Conservation (phyloP, 345 rosid genomes). For the Syzygium aromaticum region DNA sequence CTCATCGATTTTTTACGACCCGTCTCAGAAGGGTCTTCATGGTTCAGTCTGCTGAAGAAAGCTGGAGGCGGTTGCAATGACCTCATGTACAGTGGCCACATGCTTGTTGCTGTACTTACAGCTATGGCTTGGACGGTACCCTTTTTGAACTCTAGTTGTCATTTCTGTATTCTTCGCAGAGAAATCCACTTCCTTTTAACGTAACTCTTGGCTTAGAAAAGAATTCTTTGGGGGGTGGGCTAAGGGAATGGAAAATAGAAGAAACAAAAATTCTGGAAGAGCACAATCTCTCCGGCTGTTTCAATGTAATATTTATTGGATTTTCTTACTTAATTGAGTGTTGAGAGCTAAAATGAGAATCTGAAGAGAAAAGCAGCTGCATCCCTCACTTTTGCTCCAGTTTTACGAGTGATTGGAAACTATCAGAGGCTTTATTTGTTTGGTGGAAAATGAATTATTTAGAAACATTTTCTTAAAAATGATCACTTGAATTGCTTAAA, state of each 20-base stretch:
- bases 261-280: neutral
- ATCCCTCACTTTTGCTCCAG: neutral
- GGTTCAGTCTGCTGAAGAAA: conserved; percentile 68
- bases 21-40: conserved; percentile 54
- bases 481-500: neutral
- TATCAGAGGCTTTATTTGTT: neutral
- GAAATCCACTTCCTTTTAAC: neutral
- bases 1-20: conserved; percentile 81
- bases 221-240: neutral
- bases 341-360: neutral
- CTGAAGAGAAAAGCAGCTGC: neutral
- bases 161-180: neutral
- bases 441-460: neutral
- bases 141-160: neutral
- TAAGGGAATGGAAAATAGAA: neutral
- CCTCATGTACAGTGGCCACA: conserved; percentile 90
- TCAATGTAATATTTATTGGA: neutral
- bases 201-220: neutral
- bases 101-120: conserved; percentile 88
- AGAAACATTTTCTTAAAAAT: neutral
- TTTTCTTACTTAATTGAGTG: neutral
- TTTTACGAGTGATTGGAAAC: neutral
- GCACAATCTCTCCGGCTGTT: neutral
- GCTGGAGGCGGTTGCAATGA: conserved; percentile 99
- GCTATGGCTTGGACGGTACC: conserved; percentile 99